phyloP scores from a whole-genome alignment of 2,329 filamentous ascomycete genomes.

The Aquanectria penicillioides region DNA sequence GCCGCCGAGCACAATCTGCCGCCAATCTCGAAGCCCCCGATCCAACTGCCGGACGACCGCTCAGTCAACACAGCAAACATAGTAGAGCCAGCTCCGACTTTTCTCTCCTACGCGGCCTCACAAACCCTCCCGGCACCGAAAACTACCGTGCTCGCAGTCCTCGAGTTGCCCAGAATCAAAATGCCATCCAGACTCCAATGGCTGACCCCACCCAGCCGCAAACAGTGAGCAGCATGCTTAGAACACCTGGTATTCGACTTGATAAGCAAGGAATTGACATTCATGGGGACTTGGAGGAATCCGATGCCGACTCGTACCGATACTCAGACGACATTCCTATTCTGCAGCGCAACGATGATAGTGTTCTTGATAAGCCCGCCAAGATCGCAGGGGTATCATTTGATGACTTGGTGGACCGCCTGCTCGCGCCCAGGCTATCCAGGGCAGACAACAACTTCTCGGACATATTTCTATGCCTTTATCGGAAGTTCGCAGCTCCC shows the following conservation, averaged over 20 bases:
- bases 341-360: constrained; percentile 73
- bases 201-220: constrained; percentile 44
- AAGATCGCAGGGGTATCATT: constrained; percentile 66
- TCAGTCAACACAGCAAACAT: constrained; percentile 72
- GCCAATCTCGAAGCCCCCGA: constrained; percentile 69
- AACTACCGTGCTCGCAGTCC: constrained; percentile 46
- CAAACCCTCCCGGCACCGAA: constrained; percentile 57
- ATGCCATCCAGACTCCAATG: constrained; percentile 21
- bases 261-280: constrained; percentile 60
- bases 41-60: constrained; percentile 58
- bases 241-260: constrained; percentile 62
- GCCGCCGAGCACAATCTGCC: constrained; percentile 69
- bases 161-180: constrained; percentile 40
- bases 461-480: constrained; percentile 89
- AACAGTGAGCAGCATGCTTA: constrained; percentile 60
- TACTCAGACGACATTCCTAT: constrained; percentile 75
- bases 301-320: constrained; percentile 71
- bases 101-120: constrained; percentile 66
- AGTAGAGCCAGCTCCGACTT: constrained; percentile 78
- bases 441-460: constrained; percentile 90
- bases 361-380: constrained; percentile 59
- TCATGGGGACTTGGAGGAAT: too few species aligned
- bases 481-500: constrained; percentile 91
- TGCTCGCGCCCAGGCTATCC: constrained; percentile 83
- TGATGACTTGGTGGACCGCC: constrained; percentile 85